phyloP scores from a whole-genome alignment of 139 green algal species.

The Chlorella sp. region DNA sequence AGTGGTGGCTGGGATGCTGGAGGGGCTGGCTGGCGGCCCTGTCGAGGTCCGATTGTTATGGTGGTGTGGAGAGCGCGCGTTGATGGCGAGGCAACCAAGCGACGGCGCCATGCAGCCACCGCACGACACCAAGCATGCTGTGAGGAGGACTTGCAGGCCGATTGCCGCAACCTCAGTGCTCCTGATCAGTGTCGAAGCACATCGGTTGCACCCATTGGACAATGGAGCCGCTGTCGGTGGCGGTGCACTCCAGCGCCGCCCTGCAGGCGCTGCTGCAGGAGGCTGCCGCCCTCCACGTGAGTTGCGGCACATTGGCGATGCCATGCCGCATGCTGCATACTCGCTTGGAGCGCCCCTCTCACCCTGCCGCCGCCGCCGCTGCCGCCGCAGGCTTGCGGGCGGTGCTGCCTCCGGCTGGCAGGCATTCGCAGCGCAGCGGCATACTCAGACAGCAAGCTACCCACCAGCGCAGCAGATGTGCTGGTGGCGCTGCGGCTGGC shows the following conservation, averaged over 20 bases:
- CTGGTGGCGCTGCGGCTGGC: neutral
- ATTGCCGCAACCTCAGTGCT: too few species aligned
- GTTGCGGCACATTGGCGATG: neutral
- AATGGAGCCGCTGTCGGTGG: neutral
- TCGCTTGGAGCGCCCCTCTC: too few species aligned
- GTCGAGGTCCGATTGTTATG: too few species aligned
- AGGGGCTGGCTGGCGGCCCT: too few species aligned
- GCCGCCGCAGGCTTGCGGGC: constrained; percentile 20
- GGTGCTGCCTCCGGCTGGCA: constrained; percentile 36
- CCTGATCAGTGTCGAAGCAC: neutral
- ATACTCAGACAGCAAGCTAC: neutral
- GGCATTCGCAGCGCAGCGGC: neutral
- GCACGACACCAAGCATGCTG: too few species aligned
- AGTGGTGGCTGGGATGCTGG: too few species aligned
- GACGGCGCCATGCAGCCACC: too few species aligned
- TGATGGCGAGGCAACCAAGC: too few species aligned
- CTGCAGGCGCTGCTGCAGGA: constrained; percentile 4
- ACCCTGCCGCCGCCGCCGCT: neutral
- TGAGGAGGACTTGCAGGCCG: too few species aligned
- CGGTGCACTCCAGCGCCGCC: neutral
- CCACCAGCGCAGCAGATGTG: neutral
- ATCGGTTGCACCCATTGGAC: too few species aligned
- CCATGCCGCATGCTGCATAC: neutral
- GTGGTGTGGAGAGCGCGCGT: too few species aligned
- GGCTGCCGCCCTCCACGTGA: constrained; percentile 1